Evolutionary conservation across 2,329 filamentous ascomycete species (phyloP).

Genomic region (Akanthomyces lecanii): DNA sequence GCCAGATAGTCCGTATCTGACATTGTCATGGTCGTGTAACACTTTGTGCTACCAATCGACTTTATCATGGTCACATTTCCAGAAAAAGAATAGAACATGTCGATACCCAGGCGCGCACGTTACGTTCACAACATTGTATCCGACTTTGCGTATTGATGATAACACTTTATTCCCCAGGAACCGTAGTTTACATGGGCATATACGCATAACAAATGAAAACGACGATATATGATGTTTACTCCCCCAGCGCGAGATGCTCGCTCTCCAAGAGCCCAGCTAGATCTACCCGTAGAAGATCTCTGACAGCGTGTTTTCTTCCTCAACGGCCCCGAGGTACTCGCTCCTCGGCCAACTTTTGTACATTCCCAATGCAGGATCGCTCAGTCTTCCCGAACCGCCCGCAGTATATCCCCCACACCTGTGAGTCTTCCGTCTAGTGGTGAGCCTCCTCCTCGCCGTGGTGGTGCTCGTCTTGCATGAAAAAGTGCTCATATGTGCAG

Average conservation of each 20-base stretch:
- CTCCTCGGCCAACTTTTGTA: neutral
- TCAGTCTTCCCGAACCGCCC: neutral
- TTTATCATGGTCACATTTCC: too few species aligned
- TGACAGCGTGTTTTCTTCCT: neutral
- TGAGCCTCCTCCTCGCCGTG: conserved; percentile 33
- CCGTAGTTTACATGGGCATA: conserved; percentile 17
- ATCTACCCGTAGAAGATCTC: too few species aligned
- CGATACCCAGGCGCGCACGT: too few species aligned
- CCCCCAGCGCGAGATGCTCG: neutral
- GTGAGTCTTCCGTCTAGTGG: neutral
- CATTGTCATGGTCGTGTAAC: too few species aligned
- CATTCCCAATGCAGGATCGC: neutral
- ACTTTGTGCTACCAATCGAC: too few species aligned
- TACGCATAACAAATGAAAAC: conserved; percentile 9
- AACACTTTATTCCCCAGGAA: conserved; percentile 3
- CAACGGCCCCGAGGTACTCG: neutral
- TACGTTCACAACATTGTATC: neutral
- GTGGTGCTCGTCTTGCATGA: conserved; percentile 69
- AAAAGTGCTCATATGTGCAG: conserved; percentile 84
- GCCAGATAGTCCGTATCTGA: too few species aligned
- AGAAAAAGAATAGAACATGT: too few species aligned
- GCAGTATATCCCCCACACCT: too few species aligned
- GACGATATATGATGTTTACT: neutral
- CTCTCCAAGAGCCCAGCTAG: neutral
- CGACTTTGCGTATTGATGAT: neutral